These are phyloP conservation scores for Podospora fimiseda DNA, from an alignment of 495 filamentous ascomycete genomes.

Conservation along the genomic window DNA sequence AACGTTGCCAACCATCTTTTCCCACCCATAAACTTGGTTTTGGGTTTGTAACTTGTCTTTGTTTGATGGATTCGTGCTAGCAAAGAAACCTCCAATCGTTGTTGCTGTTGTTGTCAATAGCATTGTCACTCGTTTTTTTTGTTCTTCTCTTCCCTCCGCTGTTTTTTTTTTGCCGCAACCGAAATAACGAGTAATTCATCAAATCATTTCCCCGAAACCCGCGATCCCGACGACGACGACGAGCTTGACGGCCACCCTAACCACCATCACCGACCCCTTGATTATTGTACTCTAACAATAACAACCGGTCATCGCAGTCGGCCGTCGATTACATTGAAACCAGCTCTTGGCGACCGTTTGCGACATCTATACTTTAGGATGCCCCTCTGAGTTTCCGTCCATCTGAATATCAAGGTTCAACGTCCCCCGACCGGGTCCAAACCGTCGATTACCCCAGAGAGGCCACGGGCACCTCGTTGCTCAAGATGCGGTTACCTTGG, in stretches of 20 bases:
- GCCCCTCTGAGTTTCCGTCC: neutral
- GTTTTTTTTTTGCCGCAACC: neutral
- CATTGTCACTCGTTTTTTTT: constrained; percentile 5
- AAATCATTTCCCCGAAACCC: neutral
- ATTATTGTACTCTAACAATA: no score
- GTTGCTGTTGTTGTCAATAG: neutral
- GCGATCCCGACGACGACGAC: neutral
- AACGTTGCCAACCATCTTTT: neutral
- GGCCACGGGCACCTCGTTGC: constrained; percentile 5
- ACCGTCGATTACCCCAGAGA: neutral
- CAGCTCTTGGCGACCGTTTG: neutral
- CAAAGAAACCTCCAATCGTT: no score
- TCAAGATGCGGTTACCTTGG: constrained; percentile 32
- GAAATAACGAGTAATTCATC: neutral
- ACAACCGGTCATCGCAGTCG: neutral
- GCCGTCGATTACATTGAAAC: neutral
- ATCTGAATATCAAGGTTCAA: neutral
- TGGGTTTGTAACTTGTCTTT: neutral
- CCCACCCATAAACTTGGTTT: neutral
- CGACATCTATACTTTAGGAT: neutral
- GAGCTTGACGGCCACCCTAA: no score
- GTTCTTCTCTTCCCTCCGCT: neutral
- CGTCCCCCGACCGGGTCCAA: neutral
- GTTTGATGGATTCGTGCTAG: neutral
- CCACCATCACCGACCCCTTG: no score